Evolutionary conservation across 345 rosid species (phyloP), one percentile per base, ranked within the genome.

Genomic region (Eucalyptus tenuipes): DNA sequence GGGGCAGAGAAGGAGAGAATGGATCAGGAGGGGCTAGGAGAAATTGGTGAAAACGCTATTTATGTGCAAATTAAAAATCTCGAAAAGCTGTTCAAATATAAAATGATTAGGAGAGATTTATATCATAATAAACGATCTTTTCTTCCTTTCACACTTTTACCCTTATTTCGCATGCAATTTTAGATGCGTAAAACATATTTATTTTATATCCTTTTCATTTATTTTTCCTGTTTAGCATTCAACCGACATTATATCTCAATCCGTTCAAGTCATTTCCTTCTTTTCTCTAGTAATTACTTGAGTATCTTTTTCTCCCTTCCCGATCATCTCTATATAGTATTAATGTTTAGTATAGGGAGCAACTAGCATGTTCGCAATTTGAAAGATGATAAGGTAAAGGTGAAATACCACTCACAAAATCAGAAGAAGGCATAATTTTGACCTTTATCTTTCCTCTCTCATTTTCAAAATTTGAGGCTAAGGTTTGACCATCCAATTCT

Each of bases 81-180:
- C 64, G 0, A 52, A 59, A 5, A 59, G 66, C 10, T 0, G 0
- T 66, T 42, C 22, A 10, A 68, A 33, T 3, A 68, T 33, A 10
- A 18, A 33, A 20, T 24, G 80, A 68, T 4, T 3, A 17, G 13
- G 13, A 16, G 24, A 31, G 44, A 20, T 33, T 33, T 68, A 33
- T 68, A n/a, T n/a, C 9, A 14, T 5, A 71, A 71, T 17, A 33
- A 17, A 71, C 4, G 1, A 5, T 33, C 0, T 71, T 10, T 33
- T 71, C 20, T 17, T 18, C 13, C 25, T 2, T 5, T 5, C 1
- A 0, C 81, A 17, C 4, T 33, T 71, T 18, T 18, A 17, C 22
- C 25, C 44, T 71, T 33, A 71, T 71, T 71, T 33, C 13, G 4
- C 7, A 33, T 5, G 24, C 80, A 68, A 17, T 33, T 68, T 68